These are phyloP conservation scores for Fusarium buharicum DNA, from an alignment of 2,329 filamentous ascomycete species.

Conservation along the genomic window DNA sequence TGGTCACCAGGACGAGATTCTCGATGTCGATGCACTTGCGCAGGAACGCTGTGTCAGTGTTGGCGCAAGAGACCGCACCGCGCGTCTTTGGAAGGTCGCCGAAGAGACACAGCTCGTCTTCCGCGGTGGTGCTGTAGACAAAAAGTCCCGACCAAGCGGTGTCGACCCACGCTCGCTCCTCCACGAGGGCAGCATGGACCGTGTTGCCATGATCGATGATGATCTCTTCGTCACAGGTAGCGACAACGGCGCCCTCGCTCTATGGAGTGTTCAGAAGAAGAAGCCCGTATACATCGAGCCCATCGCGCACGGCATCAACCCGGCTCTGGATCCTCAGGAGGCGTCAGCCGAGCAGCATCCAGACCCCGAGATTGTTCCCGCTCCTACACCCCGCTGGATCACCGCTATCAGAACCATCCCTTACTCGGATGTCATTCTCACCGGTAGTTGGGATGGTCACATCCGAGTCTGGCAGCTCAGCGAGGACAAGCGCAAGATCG, in stretches of 20 bases:
- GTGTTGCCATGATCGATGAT: slow-evolving; percentile 88
- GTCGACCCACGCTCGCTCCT: slow-evolving; percentile 64
- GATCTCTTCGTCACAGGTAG: slow-evolving; percentile 91
- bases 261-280: slow-evolving; percentile 95
- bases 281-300: slow-evolving; percentile 86
- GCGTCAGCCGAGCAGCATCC: slow-evolving; percentile 78
- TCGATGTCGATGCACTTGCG: slow-evolving; percentile 83
- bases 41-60: slow-evolving; percentile 92
- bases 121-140: slow-evolving; percentile 78
- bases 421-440: slow-evolving; percentile 89
- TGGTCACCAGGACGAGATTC: slow-evolving; percentile 91
- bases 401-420: slow-evolving; percentile 88
- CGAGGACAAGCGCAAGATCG: slow-evolving; percentile 82
- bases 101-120: slow-evolving; percentile 97
- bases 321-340: slow-evolving; percentile 72
- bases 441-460: slow-evolving; percentile 90
- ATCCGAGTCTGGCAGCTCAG: slow-evolving; percentile 87
- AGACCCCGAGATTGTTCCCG: slow-evolving; percentile 66
- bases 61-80: slow-evolving; percentile 89
- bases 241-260: slow-evolving; percentile 85
- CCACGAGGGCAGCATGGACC: slow-evolving; percentile 88
- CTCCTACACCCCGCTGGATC: slow-evolving; percentile 83
- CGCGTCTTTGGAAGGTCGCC: slow-evolving; percentile 92
- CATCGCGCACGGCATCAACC: slow-evolving; percentile 86
- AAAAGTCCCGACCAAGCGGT: slow-evolving; percentile 55